Percentiles rank a stretch among this genome's conserved stretches.
Conservation (phyloP, 176 grass and related monocot species). For the Musa itinerans region DNA sequence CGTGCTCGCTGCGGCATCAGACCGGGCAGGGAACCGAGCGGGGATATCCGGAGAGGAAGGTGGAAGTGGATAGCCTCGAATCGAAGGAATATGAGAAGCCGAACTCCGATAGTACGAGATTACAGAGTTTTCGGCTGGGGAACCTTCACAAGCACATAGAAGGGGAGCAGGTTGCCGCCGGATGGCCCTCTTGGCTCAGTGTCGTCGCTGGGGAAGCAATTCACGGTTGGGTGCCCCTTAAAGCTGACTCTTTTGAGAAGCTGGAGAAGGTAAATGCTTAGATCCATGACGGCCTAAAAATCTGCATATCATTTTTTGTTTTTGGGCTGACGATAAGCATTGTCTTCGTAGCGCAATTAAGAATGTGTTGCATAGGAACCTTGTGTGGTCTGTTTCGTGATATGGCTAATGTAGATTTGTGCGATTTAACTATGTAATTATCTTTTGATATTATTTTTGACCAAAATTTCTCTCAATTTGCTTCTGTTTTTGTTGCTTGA, state of each 20-base stretch:
- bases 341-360: too few species aligned
- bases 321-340: too few species aligned
- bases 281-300: conserved; percentile 14
- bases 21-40: too few species aligned
- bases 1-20: conserved; percentile 15
- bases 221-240: conserved; percentile 89
- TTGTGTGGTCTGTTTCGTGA: not conserved
- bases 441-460: not conserved
- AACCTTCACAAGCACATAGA: conserved; percentile 74
- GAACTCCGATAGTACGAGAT: conserved; percentile 3
- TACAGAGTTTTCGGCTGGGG: conserved; percentile 50
- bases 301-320: not conserved
- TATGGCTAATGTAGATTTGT: not conserved
- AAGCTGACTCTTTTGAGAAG: conserved; percentile 77
- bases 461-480: not conserved
- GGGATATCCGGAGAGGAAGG: too few species aligned
- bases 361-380: too few species aligned
- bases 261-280: conserved; percentile 70
- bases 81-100: not conserved
- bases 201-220: conserved; percentile 85
- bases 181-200: conserved; percentile 95
- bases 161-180: conserved; percentile 90
- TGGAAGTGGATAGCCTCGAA: conserved; percentile 7
- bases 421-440: not conserved
- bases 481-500: not conserved